Percentiles rank a stretch among this genome's conserved stretches.
These are phyloP conservation scores for Claviceps sp. DNA, from an alignment of 2,329 filamentous ascomycete species.

Conservation along the genomic window DNA sequence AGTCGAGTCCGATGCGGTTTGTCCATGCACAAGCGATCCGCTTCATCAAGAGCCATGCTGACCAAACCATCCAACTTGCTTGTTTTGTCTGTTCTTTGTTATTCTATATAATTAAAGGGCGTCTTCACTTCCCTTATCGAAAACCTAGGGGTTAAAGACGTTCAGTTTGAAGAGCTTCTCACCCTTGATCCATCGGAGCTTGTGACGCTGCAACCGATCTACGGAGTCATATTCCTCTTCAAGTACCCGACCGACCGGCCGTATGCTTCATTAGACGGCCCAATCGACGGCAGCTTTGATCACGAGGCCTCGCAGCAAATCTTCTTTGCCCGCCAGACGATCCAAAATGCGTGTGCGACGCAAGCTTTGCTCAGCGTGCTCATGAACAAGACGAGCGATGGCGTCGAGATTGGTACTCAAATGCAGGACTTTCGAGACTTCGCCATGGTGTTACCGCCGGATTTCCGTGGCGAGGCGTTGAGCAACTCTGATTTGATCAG, in stretches of 20 bases:
- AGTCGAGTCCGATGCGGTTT: conserved; percentile 90
- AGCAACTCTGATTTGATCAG: conserved; percentile 56
- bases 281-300: conserved; percentile 74
- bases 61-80: not conserved
- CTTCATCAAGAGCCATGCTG: not conserved
- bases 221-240: conserved; percentile 98
- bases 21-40: conserved; percentile 15
- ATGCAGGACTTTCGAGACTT: conserved; percentile 77
- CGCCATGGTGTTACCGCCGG: conserved; percentile 66
- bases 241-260: conserved; percentile 70
- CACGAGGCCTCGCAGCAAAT: conserved; percentile 57
- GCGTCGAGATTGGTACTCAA: conserved; percentile 58
- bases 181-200: conserved; percentile 70
- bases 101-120: conserved; percentile 37
- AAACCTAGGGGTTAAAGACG: conserved; percentile 74
- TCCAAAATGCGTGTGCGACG: conserved; percentile 96
- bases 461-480: conserved; percentile 49
- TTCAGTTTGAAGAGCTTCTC: conserved; percentile 94
- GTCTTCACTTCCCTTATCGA: conserved; percentile 97
- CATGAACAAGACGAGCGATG: conserved; percentile 60
- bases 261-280: conserved; percentile 46
- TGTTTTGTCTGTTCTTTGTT: not conserved
- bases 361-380: conserved; percentile 88
- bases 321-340: conserved; percentile 94
- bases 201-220: conserved; percentile 59